phyloP scores from a whole-genome alignment of 2,329 filamentous ascomycete species.

The Alternaria ventricosa region DNA sequence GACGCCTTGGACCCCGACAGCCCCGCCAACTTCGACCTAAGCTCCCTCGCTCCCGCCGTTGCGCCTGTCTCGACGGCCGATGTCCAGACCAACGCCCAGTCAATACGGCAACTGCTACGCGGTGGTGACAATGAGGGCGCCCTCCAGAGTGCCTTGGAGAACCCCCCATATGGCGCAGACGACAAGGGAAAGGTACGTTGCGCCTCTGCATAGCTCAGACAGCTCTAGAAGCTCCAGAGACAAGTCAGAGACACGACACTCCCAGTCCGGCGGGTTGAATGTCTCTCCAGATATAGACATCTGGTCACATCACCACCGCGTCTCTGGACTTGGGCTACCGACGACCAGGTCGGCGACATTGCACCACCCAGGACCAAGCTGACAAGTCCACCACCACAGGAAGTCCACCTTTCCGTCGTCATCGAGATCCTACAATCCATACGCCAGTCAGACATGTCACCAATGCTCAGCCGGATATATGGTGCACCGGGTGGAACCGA shows the following conservation, averaged over 20 bases:
- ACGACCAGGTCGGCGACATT: constrained; percentile 26
- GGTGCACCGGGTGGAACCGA: constrained; percentile 79
- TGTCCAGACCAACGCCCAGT: constrained; percentile 76
- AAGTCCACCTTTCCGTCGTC: constrained; percentile 85
- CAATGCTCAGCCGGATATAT: constrained; percentile 83
- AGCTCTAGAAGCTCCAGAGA: background rate
- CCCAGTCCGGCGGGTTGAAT: constrained; percentile 17
- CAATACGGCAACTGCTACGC: constrained; percentile 86
- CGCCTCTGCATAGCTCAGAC: background rate
- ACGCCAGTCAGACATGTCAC: constrained; percentile 93
- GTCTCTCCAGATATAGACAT: constrained; percentile 29
- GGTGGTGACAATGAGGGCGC: constrained; percentile 89
- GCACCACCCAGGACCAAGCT: constrained; percentile 32
- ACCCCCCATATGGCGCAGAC: constrained; percentile 72
- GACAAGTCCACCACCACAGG: constrained; percentile 59
- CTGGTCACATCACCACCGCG: constrained; percentile 28
- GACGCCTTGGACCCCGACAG: constrained; percentile 91
- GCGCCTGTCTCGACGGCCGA: constrained; percentile 78
- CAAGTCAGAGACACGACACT: background rate
- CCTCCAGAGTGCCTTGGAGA: constrained; percentile 82
- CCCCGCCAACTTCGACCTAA: constrained; percentile 86
- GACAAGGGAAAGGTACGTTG: constrained; percentile 59
- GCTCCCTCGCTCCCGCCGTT: constrained; percentile 78
- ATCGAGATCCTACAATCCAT: constrained; percentile 95
- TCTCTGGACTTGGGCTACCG: constrained; percentile 32